These are phyloP conservation scores for Echites panduratus DNA, from an alignment of 257 asterid genomes.

Conservation along the genomic window DNA sequence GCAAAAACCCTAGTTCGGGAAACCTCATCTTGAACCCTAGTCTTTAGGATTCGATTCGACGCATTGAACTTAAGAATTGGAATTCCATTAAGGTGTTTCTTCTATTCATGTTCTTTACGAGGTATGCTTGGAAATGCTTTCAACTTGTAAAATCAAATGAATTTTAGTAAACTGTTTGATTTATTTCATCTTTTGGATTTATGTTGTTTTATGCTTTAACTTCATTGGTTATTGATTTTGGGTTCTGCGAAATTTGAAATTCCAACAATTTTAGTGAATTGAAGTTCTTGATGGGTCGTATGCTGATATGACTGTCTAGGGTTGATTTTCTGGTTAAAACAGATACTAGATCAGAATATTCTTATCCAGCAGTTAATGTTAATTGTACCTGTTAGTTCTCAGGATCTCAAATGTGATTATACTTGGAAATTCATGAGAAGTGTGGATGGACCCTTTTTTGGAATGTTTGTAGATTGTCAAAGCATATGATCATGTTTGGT, in stretches of 20 bases:
- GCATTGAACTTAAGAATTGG: constrained; percentile 14
- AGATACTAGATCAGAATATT: constrained; percentile 2
- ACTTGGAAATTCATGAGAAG: background rate
- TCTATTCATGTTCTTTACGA: constrained; percentile 6
- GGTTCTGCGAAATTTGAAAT: constrained; percentile 1
- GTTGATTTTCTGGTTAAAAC: background rate
- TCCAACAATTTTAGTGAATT: background rate
- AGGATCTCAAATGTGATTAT: constrained; percentile 3
- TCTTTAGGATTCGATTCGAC: constrained; percentile 9
- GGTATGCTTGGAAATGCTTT: constrained; percentile 11
- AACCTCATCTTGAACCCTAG: constrained; percentile 28
- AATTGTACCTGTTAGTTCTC: background rate
- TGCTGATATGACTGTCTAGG: background rate
- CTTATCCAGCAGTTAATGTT: background rate
- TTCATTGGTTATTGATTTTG: background rate
- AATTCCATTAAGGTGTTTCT: constrained; percentile 13
- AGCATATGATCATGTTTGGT: background rate
- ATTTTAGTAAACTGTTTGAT: constrained; percentile 2
- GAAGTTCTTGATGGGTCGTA: background rate
- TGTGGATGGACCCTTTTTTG: background rate
- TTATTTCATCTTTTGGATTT: background rate
- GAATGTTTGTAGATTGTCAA: background rate
- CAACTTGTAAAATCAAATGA: background rate
- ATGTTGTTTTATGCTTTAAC: background rate
- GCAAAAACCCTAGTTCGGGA: constrained; percentile 38